Conservation (phyloP, 306 rosid species). For the Geum urbanum region DNA sequence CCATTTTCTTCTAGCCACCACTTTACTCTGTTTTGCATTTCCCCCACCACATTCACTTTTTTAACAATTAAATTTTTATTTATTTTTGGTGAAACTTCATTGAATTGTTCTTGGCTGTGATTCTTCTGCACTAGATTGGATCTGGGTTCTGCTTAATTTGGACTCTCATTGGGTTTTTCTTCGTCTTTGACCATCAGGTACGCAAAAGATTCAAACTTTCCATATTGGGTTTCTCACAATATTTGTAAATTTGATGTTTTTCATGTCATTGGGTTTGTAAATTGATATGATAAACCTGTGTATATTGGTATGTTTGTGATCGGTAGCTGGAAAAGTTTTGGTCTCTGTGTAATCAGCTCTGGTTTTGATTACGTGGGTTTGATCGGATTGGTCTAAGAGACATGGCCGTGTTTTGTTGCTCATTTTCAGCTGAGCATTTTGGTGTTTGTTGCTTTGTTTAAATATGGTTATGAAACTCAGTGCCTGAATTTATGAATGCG, state of each 20-base stretch:
- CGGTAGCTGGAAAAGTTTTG: slow-evolving; percentile 9
- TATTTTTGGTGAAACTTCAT: slow-evolving; percentile 17
- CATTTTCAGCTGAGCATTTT: slow-evolving; percentile 21
- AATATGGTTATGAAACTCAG: slow-evolving; percentile 27
- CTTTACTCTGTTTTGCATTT: slow-evolving; percentile 38
- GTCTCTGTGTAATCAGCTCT: slow-evolving; percentile 4
- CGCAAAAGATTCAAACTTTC: slow-evolving; percentile 16
- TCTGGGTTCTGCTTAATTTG: slow-evolving; percentile 37
- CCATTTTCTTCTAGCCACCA: slow-evolving; percentile 25
- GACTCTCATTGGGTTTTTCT: slow-evolving; percentile 19
- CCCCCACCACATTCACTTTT: slow-evolving; percentile 20
- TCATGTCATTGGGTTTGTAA: slow-evolving; percentile 10
- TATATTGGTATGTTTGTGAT: neutral
- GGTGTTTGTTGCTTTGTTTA: slow-evolving; percentile 14
- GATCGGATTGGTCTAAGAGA: slow-evolving; percentile 40
- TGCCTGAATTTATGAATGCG: slow-evolving; percentile 17
- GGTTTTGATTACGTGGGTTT: slow-evolving; percentile 21
- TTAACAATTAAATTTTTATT: neutral
- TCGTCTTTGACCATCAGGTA: slow-evolving; percentile 25
- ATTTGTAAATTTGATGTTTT: neutral
- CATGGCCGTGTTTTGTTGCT: slow-evolving; percentile 12
- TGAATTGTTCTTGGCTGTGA: slow-evolving; percentile 16
- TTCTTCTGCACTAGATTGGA: slow-evolving; percentile 41
- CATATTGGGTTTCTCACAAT: slow-evolving; percentile 6
- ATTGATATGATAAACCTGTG: slow-evolving; percentile 10